Evolutionary conservation across 2,329 filamentous ascomycete genomes (phyloP).

Genomic region (Cladosporium sp.): DNA sequence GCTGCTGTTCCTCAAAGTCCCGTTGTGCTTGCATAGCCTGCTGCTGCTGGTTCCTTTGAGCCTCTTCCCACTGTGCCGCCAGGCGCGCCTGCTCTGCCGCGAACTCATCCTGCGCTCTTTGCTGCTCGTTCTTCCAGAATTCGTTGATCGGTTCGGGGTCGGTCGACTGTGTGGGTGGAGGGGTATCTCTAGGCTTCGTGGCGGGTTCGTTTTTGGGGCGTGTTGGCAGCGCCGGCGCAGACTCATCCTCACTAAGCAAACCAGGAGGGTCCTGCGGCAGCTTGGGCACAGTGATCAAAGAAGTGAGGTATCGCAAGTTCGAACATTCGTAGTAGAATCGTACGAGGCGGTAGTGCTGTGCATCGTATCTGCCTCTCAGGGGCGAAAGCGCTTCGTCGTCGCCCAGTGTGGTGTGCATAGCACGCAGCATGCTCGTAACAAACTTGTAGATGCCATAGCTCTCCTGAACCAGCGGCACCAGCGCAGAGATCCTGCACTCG

Average conservation of each 20-base stretch:
- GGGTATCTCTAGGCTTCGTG: constrained; percentile 64
- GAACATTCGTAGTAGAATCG: constrained; percentile 99
- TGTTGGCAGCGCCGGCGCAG: constrained; percentile 74
- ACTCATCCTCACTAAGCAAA: constrained; percentile 71
- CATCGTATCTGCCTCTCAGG: constrained; percentile 81
- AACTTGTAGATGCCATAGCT: constrained; percentile 99
- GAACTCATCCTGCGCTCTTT: constrained; percentile 87
- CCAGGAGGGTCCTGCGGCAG: constrained; percentile 91
- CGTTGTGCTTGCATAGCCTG: constrained; percentile 78
- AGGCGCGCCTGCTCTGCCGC: constrained; percentile 88
- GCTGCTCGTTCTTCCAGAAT: constrained; percentile 94
- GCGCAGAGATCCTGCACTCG: constrained; percentile 89
- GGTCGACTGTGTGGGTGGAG: constrained; percentile 61
- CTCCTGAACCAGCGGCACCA: constrained; percentile 92
- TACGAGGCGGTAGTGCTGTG: constrained; percentile 91
- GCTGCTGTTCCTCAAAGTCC: constrained; percentile 96
- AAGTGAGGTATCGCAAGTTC: constrained; percentile 92
- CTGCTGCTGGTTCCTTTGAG: constrained; percentile 75
- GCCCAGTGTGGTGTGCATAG: constrained; percentile 87
- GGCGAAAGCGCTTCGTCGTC: constrained; percentile 90
- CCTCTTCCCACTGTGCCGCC: constrained; percentile 78
- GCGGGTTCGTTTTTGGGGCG: constrained; percentile 62
- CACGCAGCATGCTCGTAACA: constrained; percentile 96
- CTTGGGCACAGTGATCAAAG: constrained; percentile 92
- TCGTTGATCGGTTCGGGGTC: constrained; percentile 95